Base-by-base conservation (phyloP, 225 moss, liverwort and hornwort genomes). In the Pseudisothecium myosuroides region DNA sequence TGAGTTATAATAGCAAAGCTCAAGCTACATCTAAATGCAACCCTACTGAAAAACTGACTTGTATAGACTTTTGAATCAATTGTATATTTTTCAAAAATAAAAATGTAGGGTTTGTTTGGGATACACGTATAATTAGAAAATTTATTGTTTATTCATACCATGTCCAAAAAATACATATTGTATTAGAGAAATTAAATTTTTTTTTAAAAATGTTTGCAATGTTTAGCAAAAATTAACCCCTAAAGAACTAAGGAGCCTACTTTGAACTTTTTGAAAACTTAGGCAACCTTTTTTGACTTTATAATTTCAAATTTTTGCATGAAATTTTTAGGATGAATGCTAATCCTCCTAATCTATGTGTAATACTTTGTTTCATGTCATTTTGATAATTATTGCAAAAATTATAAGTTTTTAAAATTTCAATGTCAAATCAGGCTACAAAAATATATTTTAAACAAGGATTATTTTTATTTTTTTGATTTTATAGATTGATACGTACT, bases 41-140 rank as follows among this genome's bases (percentile, higher is more conserved):
- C 7, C 23, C n/a, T 68, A 68, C 8, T n/a, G 7, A 68, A 23
- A 68, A n/a, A 68, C 2, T 23, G 12, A n/a, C 12, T 68, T 68
- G 23, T n/a, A 68, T 23, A n/a, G 7, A 22, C 4, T 68, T n/a
- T 68, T 68, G 4, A 22, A 68, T 68, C 1, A 68, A n/a, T 23
- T n/a, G 0, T n/a, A n/a, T 4, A 23, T 12, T n/a, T 1, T 21
- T 5, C 4, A 0, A 12, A n/a, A 68, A n/a, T n/a, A 1, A 7
- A 68, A 68, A 68, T 1, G 12, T 41, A 26, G 15, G 26, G 1
- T 41, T n/a, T 2, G 0, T 24, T 69, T 24, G 24, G 2, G 1
- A 71, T 41, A 41, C 9, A 71, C 41, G 14, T 26, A 71, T 26
- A 11, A 71, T 5, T 26, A 71, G 3, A 0, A 26, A 0, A 14